Percentiles rank a stretch among this genome's conserved stretches.
phyloP scores from a whole-genome alignment of 2,329 filamentous ascomycete species.

The Ophiostoma himal-ulmi region DNA sequence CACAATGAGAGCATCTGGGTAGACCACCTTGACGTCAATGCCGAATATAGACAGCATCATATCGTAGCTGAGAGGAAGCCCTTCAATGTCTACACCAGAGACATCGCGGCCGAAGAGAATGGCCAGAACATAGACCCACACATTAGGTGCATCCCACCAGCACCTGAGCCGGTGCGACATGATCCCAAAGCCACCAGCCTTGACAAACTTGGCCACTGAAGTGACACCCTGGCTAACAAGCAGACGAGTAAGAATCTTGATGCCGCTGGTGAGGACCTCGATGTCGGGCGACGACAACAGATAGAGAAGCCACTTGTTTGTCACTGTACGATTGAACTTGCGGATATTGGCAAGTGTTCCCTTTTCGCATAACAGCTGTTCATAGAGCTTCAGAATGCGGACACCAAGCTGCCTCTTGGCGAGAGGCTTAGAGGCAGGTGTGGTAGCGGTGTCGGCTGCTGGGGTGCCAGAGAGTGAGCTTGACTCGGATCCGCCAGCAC shows the following conservation, averaged over 20 bases:
- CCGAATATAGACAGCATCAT: slow-evolving; percentile 66
- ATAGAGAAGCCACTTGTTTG: slow-evolving; percentile 94
- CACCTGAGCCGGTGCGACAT: slow-evolving; percentile 74
- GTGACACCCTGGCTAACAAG: slow-evolving; percentile 73
- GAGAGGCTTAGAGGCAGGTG: slow-evolving; percentile 34
- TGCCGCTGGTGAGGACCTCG: slow-evolving; percentile 72
- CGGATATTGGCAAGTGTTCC: slow-evolving; percentile 63
- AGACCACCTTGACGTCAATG: slow-evolving; percentile 55
- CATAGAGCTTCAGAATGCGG: slow-evolving; percentile 70
- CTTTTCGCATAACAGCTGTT: slow-evolving; percentile 69
- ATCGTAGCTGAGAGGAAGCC: slow-evolving; percentile 44
- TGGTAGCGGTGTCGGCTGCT: slow-evolving; percentile 23
- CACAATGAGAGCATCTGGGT: slow-evolving; percentile 72
- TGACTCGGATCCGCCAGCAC: not conserved
- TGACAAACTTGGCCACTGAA: slow-evolving; percentile 83
- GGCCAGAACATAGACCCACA: slow-evolving; percentile 86
- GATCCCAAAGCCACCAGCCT: slow-evolving; percentile 81
- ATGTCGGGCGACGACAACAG: slow-evolving; percentile 81
- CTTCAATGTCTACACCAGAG: slow-evolving; percentile 58
- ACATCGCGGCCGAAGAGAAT: slow-evolving; percentile 83
- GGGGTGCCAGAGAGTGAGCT: slow-evolving; percentile 21
- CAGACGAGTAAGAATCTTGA: slow-evolving; percentile 76
- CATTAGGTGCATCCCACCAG: slow-evolving; percentile 79
- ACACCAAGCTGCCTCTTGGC: slow-evolving; percentile 67
- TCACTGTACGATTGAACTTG: slow-evolving; percentile 90